These are phyloP conservation scores for Zygoascus biomembranicola DNA, from an alignment of 805 yeast species.

Conservation along the genomic window DNA sequence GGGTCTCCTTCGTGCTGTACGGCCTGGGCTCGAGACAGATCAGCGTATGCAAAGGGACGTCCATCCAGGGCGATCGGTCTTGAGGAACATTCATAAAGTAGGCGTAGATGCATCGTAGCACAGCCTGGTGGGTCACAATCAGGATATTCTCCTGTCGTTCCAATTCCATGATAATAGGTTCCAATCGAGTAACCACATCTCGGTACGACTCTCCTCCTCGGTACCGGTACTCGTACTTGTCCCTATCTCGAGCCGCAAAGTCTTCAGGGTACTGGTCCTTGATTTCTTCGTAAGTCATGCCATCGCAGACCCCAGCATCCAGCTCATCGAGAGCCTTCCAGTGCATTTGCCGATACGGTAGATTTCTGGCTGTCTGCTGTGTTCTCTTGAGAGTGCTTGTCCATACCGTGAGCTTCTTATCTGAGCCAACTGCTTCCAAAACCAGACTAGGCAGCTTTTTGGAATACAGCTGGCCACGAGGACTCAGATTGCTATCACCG, in stretches of 20 bases:
- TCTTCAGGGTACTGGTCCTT: slow-evolving; percentile 83
- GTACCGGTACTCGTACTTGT: slow-evolving; percentile 91
- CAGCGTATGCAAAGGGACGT: slow-evolving; percentile 91
- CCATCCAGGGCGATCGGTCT: slow-evolving; percentile 98
- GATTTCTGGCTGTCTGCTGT: slow-evolving; percentile 78
- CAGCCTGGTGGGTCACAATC: slow-evolving; percentile 97
- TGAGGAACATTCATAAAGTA: slow-evolving; percentile 98
- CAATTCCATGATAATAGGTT: slow-evolving; percentile 96
- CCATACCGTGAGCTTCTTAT: slow-evolving; percentile 76
- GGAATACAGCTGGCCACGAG: slow-evolving; percentile 80
- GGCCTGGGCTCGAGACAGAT: slow-evolving; percentile 95
- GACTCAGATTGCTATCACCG: slow-evolving; percentile 82
- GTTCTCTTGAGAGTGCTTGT: slow-evolving; percentile 88
- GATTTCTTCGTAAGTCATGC: slow-evolving; percentile 91
- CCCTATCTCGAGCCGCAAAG: slow-evolving; percentile 89
- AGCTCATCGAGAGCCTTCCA: slow-evolving; percentile 98
- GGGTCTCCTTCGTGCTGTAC: slow-evolving; percentile 75
- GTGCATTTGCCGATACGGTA: slow-evolving; percentile 73
- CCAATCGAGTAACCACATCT: slow-evolving; percentile 89
- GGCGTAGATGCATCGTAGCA: slow-evolving; percentile 90
- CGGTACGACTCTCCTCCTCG: slow-evolving; percentile 96
- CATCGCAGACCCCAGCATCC: slow-evolving; percentile 97
- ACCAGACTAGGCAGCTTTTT: slow-evolving; percentile 71
- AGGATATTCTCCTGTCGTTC: slow-evolving; percentile 95
- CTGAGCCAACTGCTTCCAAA: slow-evolving; percentile 42